Evolutionary conservation across 108 stramenopile species (phyloP).

Genomic region (Skeletonema tropicum): DNA sequence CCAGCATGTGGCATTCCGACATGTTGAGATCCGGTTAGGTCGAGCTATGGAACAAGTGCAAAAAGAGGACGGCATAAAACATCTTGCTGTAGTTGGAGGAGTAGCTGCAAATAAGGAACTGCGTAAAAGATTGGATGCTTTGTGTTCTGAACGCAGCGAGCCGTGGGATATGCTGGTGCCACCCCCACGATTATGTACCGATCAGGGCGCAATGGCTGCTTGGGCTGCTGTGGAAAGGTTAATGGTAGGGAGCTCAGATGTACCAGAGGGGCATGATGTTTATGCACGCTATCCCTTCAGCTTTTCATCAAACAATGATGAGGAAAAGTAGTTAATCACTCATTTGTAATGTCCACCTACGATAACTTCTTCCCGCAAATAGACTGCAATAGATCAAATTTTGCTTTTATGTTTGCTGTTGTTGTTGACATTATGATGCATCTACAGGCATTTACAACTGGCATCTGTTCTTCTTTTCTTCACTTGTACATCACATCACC

Average conservation of each 20-base stretch:
- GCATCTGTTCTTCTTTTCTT: too few relatives aligned
- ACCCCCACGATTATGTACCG: slow-evolving; percentile 93
- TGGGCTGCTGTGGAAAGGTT: slow-evolving; percentile 96
- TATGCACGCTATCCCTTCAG: slow-evolving; percentile 88
- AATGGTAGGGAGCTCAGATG: slow-evolving; percentile 81
- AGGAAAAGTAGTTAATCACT: not conserved
- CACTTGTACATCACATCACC: not conserved
- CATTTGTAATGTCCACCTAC: not conserved
- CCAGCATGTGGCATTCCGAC: slow-evolving; percentile 91
- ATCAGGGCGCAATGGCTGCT: slow-evolving; percentile 96
- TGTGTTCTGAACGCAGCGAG: slow-evolving; percentile 53
- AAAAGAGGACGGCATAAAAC: slow-evolving; percentile 57
- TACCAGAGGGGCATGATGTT: slow-evolving; percentile 74
- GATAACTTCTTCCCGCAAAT: too few relatives aligned
- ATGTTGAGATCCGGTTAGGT: slow-evolving; percentile 88
- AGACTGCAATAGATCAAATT: too few relatives aligned
- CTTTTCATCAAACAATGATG: slow-evolving; percentile 14
- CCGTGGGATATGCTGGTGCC: slow-evolving; percentile 91
- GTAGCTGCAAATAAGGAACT: slow-evolving; percentile 96
- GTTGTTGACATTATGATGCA: too few relatives aligned
- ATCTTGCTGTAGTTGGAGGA: slow-evolving; percentile 96
- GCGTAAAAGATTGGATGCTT: slow-evolving; percentile 66
- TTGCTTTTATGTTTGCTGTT: too few relatives aligned
- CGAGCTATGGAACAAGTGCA: slow-evolving; percentile 76
- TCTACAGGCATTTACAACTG: too few relatives aligned